Percentiles rank a stretch among this genome's conserved stretches.
phyloP scores from a whole-genome alignment of 306 rosid genomes.

The Gillenia trifoliata region DNA sequence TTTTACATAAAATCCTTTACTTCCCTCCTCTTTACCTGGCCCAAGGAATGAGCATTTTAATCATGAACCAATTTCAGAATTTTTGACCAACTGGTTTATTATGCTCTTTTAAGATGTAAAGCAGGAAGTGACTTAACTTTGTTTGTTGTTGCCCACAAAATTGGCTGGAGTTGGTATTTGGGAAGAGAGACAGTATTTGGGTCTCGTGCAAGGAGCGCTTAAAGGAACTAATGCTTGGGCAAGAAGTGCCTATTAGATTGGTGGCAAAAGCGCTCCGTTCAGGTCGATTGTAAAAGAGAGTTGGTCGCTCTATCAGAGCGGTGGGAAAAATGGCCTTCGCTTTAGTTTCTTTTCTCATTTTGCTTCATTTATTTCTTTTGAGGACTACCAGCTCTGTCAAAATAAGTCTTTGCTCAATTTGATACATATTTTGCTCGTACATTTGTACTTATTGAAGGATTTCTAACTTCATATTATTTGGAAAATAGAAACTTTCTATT shows the following conservation, averaged over 20 bases:
- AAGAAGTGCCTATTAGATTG: slow-evolving; percentile 62
- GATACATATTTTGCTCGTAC: slow-evolving; percentile 5
- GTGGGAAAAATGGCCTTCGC: slow-evolving; percentile 38
- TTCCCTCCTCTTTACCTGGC: background rate
- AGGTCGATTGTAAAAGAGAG: slow-evolving; percentile 75
- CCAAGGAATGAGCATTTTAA: background rate
- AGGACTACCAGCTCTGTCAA: slow-evolving; percentile 7
- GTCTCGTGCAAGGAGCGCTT: slow-evolving; percentile 60
- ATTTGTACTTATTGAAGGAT: slow-evolving; percentile 8
- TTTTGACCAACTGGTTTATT: background rate
- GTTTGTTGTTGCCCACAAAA: slow-evolving; percentile 14
- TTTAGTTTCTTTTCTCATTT: background rate
- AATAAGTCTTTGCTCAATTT: background rate
- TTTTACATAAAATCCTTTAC: too few relatives aligned
- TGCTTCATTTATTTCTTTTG: slow-evolving; percentile 5
- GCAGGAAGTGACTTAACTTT: background rate
- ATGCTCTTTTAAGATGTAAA: background rate
- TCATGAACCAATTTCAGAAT: background rate
- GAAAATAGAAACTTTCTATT: slow-evolving; percentile 67
- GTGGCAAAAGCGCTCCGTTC: slow-evolving; percentile 74
- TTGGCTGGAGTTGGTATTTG: slow-evolving; percentile 72
- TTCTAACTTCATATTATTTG: slow-evolving; percentile 10
- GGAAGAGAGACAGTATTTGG: slow-evolving; percentile 93
- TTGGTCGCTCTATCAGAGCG: slow-evolving; percentile 77
- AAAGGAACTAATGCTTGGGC: slow-evolving; percentile 77